Conservation (phyloP, 2,329 filamentous ascomycete species). For the Botrytis cinerea region DNA sequence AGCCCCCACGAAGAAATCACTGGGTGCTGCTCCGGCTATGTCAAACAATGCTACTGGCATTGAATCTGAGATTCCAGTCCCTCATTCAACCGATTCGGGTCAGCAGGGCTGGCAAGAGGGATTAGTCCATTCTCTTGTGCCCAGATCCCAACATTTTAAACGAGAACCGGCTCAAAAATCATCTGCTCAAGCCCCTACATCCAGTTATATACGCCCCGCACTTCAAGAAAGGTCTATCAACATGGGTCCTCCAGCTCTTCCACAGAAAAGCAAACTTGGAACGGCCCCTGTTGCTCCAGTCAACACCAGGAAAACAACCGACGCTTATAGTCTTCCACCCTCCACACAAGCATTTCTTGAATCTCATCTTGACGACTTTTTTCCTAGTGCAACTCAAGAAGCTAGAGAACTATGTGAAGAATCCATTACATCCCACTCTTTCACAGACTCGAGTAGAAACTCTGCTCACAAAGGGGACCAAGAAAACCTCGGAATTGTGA, state of each 20-base stretch:
- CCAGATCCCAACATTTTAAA: background rate
- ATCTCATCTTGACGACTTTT: conserved; percentile 53
- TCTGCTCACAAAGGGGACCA: too few species aligned
- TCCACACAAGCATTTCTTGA: conserved; percentile 57
- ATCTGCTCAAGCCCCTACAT: background rate
- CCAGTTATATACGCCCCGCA: background rate
- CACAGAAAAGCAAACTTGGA: conserved; percentile 12
- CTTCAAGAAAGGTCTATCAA: conserved; percentile 30
- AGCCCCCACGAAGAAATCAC: background rate
- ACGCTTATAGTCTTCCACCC: conserved; percentile 34
- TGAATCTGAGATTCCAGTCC: background rate
- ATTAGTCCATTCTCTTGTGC: background rate
- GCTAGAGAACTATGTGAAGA: conserved; percentile 53
- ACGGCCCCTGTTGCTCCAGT: background rate
- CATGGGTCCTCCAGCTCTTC: conserved; percentile 33
- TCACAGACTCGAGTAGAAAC: background rate
- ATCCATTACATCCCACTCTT: conserved; percentile 1
- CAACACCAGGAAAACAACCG: background rate
- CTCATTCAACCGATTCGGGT: background rate
- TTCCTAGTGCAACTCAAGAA: conserved; percentile 59
- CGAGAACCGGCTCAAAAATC: background rate
- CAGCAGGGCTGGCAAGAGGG: background rate
- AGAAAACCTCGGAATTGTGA: background rate
- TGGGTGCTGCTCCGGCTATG: background rate
- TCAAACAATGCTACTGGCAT: background rate